Evolutionary conservation across 805 yeast species (phyloP), one percentile per base, ranked within the genome.

Genomic region (Torulaspora gathmanii): DNA sequence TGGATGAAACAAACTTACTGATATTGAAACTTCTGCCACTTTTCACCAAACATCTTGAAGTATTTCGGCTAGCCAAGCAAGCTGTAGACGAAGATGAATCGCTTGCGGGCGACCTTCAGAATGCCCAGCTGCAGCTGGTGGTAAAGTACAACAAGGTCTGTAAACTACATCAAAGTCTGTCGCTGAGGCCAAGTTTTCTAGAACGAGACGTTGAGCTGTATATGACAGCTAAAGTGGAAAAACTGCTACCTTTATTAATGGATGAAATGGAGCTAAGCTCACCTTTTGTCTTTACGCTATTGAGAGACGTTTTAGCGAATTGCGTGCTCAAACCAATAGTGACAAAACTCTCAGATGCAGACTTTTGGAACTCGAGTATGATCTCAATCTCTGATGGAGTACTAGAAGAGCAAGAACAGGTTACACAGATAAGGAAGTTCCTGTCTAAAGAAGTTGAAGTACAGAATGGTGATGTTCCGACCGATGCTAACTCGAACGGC

Each of bases 361-460:
- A 88, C 59, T 83, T 79, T 48, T 84, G 83, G 78, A 90, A 90
- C 60, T 76, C 79, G 44, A 56, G 72, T 33, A 71, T 88, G 12
- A 80, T 80, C 8, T 74, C 75, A 41, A 61, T 75, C 1, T 76
- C 85, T 1, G 82, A 87, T 3, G 74, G 74, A 25, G 75, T 83
- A 10, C 69, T 90, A 58, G 80, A 80, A 50, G 95, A 87, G 56
- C 70, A 89, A 44, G 76, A 76, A 29, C 87, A 86, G 56, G 95
- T 89, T 0, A 77, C 82, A 47, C 76, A 80, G 51, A 72, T 90
- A 17, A 68, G 95, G 49, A 78, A 75, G 17, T 85, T 86, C 1
- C 67, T 89, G 28, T 83, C 82, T 50, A 75, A 78, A 49, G 93
- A 88, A 55, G 72, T 84, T 20, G 52, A 57, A 30, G 51, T 49